These are phyloP conservation scores for Ambrosia hybrid DNA, from an alignment of 140 eudicot species.

Conservation along the genomic window DNA sequence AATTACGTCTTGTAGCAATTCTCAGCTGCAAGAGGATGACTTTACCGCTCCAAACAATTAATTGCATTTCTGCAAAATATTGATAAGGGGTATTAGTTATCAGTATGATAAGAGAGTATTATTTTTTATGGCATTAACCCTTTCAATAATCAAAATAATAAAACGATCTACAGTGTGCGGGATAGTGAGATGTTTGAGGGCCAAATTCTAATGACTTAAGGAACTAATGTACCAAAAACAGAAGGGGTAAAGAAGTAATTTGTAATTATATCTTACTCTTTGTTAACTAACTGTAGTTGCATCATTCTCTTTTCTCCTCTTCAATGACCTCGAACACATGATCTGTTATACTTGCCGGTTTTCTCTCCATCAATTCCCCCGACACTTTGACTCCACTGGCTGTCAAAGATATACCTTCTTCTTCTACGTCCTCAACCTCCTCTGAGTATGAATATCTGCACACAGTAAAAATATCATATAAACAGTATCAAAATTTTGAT, in stretches of 20 bases:
- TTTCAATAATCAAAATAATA: too few relatives aligned
- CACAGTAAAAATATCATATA: conserved; percentile 13
- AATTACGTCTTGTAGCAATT: conserved; percentile 10
- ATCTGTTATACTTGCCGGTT: conserved; percentile 51
- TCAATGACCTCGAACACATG: conserved; percentile 76
- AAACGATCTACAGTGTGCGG: too few relatives aligned
- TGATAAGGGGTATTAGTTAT: neutral
- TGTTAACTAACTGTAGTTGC: neutral
- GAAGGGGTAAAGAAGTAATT: neutral
- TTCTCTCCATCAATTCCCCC: conserved; percentile 72
- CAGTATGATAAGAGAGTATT: neutral
- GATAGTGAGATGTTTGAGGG: neutral
- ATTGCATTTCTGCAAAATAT: conserved; percentile 13
- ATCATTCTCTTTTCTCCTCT: conserved; percentile 80
- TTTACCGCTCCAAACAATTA: conserved; percentile 9
- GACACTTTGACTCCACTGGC: conserved; percentile 51
- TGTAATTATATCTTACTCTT: neutral
- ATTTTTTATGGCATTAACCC: too few relatives aligned
- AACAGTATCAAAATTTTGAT: neutral
- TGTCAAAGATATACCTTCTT: conserved; percentile 67
- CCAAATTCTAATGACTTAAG: conserved; percentile 4
- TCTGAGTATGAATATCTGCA: conserved; percentile 76
- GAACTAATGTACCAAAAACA: neutral
- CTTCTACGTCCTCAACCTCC: conserved; percentile 74
- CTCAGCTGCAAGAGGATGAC: conserved; percentile 12